Evolutionary conservation across 1,139 yeast species (phyloP), one percentile per base, ranked within the genome.

Genomic region (Yamadazyma trypodendri): DNA sequence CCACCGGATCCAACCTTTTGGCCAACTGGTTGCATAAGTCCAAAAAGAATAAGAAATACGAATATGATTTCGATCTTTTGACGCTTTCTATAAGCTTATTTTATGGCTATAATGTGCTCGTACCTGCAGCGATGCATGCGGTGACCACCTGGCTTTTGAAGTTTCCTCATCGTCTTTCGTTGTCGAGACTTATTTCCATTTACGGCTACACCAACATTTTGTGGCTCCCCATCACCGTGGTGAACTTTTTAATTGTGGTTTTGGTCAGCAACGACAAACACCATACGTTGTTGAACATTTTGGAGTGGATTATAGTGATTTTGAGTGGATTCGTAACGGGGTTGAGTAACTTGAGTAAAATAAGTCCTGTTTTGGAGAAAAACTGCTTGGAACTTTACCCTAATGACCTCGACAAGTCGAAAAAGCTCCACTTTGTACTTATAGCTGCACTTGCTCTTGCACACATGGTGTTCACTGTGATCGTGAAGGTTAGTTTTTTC

Each of bases 181-280:
- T 73, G 37, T 60, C 75, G 2, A 65, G 63, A 43, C 39, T 75
- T 23, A 52, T 80, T 11, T 79, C 89, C 7, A 73, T 86, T 32
- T 87, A 83, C 58, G 94, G 95, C 4, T 87, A 87, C 58, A 75
- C 95, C 24, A 84, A 84, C 52, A 66, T 83, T 7, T 72, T 82
- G 39, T 87, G 95, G 95, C 66, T 82, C 20, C 94, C 94, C 2
- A 83, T 85, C 24, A 83, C 92, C 1, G 54, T 82, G 4, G 58
- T 83, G 27, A 78, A 75, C 43, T 56, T 76, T 13, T 53, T 77
- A 27, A 64, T 77, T 39, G 80, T 73, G 3, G 52, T 75, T 3
- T 55, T 76, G 22, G 60, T 73, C 15, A 67, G 64, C 44, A 69
- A 63, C 42, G 45, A 60, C 35, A 60, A 51, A 12, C 69, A 68